Conservation (phyloP, 768 basidiomycete species). For the Tricholoma flavovirens region DNA sequence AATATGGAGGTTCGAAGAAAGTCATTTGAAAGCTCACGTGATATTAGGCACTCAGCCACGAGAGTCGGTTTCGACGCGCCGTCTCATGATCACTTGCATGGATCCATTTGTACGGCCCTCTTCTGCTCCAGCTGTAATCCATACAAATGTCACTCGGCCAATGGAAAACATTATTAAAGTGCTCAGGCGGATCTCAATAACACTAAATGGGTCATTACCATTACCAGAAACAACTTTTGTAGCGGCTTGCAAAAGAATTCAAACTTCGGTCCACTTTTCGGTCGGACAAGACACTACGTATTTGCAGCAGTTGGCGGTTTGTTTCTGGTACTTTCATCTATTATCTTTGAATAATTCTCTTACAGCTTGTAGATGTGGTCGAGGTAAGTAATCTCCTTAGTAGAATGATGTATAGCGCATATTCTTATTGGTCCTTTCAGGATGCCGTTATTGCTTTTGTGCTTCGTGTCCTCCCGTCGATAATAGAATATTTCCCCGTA, state of each 20-base stretch:
- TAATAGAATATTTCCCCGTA: slow-evolving; percentile 7
- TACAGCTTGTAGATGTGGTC: slow-evolving; percentile 13
- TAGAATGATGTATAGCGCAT: background rate
- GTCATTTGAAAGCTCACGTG: slow-evolving; percentile 1
- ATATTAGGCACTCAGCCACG: background rate
- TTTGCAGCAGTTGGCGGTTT: slow-evolving; percentile 6
- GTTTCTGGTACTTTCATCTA: background rate
- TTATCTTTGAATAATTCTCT: background rate
- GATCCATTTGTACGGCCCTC: background rate
- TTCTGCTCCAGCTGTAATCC: background rate
- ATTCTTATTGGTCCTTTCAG: slow-evolving; percentile 1
- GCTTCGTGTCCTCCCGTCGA: slow-evolving; percentile 14
- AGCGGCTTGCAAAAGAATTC: slow-evolving; percentile 12
- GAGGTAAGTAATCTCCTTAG: slow-evolving; percentile 6
- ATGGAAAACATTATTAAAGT: background rate
- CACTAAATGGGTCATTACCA: slow-evolving; percentile 6
- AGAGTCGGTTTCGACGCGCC: too few species aligned
- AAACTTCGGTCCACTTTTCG: slow-evolving; percentile 10
- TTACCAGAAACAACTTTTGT: slow-evolving; percentile 18
- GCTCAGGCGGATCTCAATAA: slow-evolving; percentile 9
- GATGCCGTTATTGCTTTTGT: slow-evolving; percentile 15
- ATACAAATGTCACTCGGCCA: background rate
- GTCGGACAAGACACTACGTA: slow-evolving; percentile 1
- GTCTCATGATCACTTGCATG: background rate
- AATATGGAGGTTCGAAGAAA: slow-evolving; percentile 55